Evolutionary conservation across 768 basidiomycete species (phyloP), one percentile per base, ranked within the genome.

Genomic region (Lactarius psammicola): DNA sequence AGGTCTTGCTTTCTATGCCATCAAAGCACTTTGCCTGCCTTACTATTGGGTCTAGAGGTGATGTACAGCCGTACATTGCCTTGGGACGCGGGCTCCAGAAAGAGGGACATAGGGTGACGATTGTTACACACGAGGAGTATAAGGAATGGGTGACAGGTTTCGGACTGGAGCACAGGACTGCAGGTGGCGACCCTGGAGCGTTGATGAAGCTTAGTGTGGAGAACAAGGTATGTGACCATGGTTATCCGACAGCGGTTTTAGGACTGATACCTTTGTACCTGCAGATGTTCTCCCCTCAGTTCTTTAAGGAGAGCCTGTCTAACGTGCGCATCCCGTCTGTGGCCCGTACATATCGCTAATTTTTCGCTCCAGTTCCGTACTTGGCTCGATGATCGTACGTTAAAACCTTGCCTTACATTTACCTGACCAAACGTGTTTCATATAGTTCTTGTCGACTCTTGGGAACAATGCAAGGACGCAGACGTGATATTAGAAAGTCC

Each of bases 231-330:
- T 17, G 60, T 20, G 20, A 26, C 0, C 9, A 18, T 34, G 17
- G 20, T 8, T 31, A 42, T 40, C 31, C n/a, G 40, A 33, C 55
- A 1, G 17, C 51, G 30, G 13, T 30, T 34, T 20, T 26, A 23
- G 36, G 78, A 9, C 76, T 79, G 59, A 54, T 56, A 13, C 11
- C 2, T 17, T 51, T 36, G 28, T 34, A 10, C 9, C 20, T 20
- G 11, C 67, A 85, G 85, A 88, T 88, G 85, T 88, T 88, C 72
- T 87, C 87, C 5, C 86, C 87, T 0, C 85, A 86, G 31, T 89
- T 87, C 69, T 88, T 89, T 79, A 86, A 80, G 71, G 82, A 86
- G 71, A 83, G 83, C 63, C 71, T 89, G 8, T 77, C 77, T 5
- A 80, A 84, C 68, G 84, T 84, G 65, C 68, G 82, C 71, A n/a